Conservation (phyloP, 495 filamentous ascomycete genomes). For the Acidiella bohemica region DNA sequence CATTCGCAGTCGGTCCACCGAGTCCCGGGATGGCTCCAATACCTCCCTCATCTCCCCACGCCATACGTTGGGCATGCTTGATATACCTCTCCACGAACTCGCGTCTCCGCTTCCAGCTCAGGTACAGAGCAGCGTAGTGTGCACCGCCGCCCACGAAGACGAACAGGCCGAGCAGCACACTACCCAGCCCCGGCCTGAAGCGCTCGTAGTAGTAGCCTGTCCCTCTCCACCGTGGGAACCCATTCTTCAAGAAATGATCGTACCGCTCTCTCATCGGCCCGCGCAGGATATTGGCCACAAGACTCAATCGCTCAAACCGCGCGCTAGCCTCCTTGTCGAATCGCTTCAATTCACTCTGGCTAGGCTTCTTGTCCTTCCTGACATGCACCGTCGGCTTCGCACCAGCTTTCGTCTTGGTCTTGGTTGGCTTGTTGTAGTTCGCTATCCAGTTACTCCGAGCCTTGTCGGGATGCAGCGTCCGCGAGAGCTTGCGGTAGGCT, state of each 20-base stretch:
- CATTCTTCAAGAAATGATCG: conserved; percentile 86
- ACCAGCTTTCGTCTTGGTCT: conserved; percentile 44
- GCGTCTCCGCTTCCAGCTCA: conserved; percentile 75
- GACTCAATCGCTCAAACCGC: conserved; percentile 66
- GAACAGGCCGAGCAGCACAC: conserved; percentile 72
- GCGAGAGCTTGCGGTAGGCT: conserved; percentile 78
- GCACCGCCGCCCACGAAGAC: conserved; percentile 67
- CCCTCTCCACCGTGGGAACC: conserved; percentile 91
- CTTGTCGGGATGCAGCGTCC: conserved; percentile 84
- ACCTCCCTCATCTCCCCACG: conserved; percentile 70
- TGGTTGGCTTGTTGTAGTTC: conserved; percentile 45
- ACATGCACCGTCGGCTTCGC: conserved; percentile 18
- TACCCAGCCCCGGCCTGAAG: conserved; percentile 77
- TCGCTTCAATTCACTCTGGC: conserved; percentile 55
- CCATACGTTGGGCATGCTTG: conserved; percentile 69
- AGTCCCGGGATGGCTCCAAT: conserved; percentile 56
- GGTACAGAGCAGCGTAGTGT: conserved; percentile 71
- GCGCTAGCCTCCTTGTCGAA: conserved; percentile 63
- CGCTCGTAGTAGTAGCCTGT: conserved; percentile 96
- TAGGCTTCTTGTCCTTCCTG: conserved; percentile 53
- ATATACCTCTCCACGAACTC: conserved; percentile 88
- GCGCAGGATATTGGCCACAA: conserved; percentile 72
- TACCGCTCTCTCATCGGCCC: conserved; percentile 73
- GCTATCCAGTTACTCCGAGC: conserved; percentile 69
- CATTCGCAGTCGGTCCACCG: conserved; percentile 33